Conservation (phyloP, 441 rosid genomes). For the Cnidoscolus chayamansa region DNA sequence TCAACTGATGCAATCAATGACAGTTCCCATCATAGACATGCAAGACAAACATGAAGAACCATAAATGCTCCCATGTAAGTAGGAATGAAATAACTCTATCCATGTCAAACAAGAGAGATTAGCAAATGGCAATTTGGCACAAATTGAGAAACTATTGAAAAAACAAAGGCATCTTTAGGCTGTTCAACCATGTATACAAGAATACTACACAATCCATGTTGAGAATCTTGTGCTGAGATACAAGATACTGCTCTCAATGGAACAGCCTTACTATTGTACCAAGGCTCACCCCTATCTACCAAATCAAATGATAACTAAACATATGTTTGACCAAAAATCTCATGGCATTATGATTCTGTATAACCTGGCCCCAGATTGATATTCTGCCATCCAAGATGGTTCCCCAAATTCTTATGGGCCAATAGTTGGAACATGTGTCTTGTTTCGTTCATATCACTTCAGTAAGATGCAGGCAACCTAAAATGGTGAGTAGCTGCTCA, state of each 20-base stretch:
- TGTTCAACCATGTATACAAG: neutral
- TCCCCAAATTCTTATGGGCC: neutral
- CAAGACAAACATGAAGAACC: neutral
- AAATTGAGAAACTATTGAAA: neutral
- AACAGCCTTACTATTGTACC: neutral
- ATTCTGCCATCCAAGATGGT: neutral
- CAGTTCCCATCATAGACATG: neutral
- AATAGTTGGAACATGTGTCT: neutral
- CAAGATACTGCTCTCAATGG: neutral
- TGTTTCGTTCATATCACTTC: neutral
- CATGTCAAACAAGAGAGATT: neutral
- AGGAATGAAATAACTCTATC: neutral
- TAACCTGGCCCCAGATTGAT: neutral
- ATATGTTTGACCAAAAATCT: neutral
- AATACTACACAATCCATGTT: neutral
- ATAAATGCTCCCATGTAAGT: neutral
- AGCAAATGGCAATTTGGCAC: neutral
- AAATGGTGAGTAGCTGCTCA: neutral
- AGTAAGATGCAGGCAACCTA: neutral
- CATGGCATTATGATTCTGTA: neutral
- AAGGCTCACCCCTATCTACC: neutral
- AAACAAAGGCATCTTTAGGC: neutral
- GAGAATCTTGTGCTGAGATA: neutral
- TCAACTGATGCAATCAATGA: neutral
- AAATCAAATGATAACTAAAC: neutral